These are phyloP conservation scores for Jaltomata sinuosa DNA, from an alignment of 257 asterid species.

Conservation along the genomic window DNA sequence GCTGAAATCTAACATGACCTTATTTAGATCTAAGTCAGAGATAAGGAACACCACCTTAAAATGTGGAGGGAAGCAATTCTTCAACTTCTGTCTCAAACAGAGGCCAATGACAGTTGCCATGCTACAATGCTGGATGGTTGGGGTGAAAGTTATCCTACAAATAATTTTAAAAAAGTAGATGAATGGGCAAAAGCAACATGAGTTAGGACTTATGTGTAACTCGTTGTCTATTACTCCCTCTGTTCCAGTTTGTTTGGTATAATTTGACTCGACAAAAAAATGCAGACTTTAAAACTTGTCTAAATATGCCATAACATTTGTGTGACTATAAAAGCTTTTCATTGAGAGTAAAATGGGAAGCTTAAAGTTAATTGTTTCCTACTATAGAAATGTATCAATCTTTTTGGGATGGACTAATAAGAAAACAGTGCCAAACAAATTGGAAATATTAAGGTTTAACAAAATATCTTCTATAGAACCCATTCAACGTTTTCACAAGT, in stretches of 20 bases:
- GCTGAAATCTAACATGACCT: neutral
- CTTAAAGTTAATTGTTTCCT: neutral
- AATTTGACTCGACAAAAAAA: neutral
- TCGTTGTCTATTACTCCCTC: neutral
- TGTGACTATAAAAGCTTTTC: neutral
- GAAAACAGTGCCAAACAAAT: neutral
- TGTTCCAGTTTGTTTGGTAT: neutral
- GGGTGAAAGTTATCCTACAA: conserved; percentile 82
- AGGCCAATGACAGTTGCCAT: conserved; percentile 89
- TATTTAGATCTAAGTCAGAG: neutral
- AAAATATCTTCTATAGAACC: neutral
- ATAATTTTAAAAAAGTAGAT: neutral
- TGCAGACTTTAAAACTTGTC: neutral
- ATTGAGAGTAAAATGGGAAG: no score
- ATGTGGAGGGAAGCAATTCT: conserved; percentile 70
- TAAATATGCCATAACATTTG: neutral
- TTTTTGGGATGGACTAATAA: neutral
- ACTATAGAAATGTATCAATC: neutral
- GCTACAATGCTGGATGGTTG: conserved; percentile 95
- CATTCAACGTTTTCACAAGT: neutral
- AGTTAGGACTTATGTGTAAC: neutral
- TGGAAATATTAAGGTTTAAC: neutral
- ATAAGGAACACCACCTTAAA: conserved; percentile 46
- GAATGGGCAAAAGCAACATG: neutral
- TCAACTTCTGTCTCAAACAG: conserved; percentile 77